Evolutionary conservation across 345 rosid genomes (phyloP), one percentile per base, ranked within the genome.

Genomic region (Moricandia arvensis): DNA sequence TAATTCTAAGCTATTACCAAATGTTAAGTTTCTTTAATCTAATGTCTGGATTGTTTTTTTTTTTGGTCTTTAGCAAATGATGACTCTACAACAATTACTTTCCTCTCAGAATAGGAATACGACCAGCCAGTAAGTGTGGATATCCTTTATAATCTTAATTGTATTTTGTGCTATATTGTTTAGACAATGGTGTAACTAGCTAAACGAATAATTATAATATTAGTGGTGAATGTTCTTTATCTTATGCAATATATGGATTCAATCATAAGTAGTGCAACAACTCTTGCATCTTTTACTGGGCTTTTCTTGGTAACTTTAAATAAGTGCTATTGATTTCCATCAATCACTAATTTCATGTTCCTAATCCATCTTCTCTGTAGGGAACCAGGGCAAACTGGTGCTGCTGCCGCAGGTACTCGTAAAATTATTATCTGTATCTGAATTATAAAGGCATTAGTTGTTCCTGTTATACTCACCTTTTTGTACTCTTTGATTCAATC

Each of bases 41-140:
- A 15, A 21, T 51, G 53, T 12, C 51, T 64, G 55, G 55, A 61
- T 31, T 61, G 47, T 65, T 12, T 29, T 65, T 11, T 18, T 74
- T 65, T 60, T 53, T 66, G 62, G 31, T 66, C 24, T 74, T 80
- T 77, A 88, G 89, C 86, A 84, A 84, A 81, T 88, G 88, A 79
- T 83, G 70, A 18, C 84, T 37, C 24, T 87, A 55, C 91, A 92
- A 81, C 90, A 88, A 73, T 71, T 93, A 57, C 71, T 92, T 74
- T 13, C 84, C 51, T 80, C 93, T 68, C 96, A 86, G 80, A 85
- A 83, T 47, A 88, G 74, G 76, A 85, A 80, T 77, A 89, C 85
- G 45, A 66, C 91, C 54, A 79, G 76, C 80, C 87, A 80, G 96
- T 92, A 79, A 82, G 96, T 85, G 15, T 63, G 17, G 27, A 54